phyloP scores from a whole-genome alignment of 257 asterid species.

The Handroanthus guayacan region DNA sequence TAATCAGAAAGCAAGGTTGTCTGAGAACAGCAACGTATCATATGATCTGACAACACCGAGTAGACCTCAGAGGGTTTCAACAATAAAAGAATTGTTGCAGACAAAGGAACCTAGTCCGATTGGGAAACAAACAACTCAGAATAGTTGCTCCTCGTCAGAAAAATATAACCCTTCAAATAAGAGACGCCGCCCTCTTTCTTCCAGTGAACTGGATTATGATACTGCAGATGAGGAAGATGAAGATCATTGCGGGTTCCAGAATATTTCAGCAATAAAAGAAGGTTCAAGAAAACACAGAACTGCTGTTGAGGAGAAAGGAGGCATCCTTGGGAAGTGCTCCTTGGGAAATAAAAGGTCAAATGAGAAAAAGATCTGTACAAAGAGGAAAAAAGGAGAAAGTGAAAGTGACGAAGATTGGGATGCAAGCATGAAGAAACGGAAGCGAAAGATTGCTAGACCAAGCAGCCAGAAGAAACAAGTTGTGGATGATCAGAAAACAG shows the following conservation, averaged over 20 bases:
- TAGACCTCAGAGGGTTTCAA: conserved; percentile 33
- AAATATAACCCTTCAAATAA: conserved; percentile 30
- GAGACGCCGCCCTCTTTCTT: conserved; percentile 32
- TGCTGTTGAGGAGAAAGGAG: conserved; percentile 24
- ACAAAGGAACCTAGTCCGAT: conserved; percentile 33
- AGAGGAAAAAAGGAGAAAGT: conserved; percentile 38
- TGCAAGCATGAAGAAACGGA: conserved; percentile 46
- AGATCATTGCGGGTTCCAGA: conserved; percentile 31
- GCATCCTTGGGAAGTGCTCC: conserved; percentile 30
- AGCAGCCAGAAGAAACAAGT: conserved; percentile 36
- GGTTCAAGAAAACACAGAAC: conserved; percentile 6
- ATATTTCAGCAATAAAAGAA: conserved; percentile 30
- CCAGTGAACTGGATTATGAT: conserved; percentile 39
- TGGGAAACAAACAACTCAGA: conserved; percentile 38
- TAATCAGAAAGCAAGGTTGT: conserved; percentile 22
- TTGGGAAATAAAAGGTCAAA: conserved; percentile 32
- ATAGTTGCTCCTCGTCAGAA: conserved; percentile 29
- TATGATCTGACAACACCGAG: conserved; percentile 28
- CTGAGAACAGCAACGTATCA: conserved; percentile 27
- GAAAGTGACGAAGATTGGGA: conserved; percentile 60
- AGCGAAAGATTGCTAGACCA: conserved; percentile 33
- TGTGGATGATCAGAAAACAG: conserved; percentile 44
- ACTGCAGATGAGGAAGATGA: conserved; percentile 38
- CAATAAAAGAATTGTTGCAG: conserved; percentile 16
- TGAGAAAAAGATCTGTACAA: conserved; percentile 31